Conservation (phyloP, 805 yeast species). For the Starmerella stellata region DNA sequence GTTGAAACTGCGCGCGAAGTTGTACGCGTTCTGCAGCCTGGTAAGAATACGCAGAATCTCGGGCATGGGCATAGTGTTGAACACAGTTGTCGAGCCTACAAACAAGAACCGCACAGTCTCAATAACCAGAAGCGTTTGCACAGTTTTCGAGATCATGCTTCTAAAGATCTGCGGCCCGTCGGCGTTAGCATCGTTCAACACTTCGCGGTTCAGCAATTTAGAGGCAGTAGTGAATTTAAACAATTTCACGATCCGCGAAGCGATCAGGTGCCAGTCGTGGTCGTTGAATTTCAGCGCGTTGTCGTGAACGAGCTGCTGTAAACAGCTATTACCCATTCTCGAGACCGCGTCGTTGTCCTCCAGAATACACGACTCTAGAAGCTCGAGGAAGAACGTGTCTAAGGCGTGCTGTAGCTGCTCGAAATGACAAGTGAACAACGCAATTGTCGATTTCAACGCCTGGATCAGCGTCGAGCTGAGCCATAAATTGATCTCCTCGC, state of each 20-base stretch:
- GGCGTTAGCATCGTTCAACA: conserved; percentile 15
- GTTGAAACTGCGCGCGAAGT: conserved; percentile 73
- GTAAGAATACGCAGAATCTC: conserved; percentile 43
- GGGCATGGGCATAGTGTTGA: conserved; percentile 46
- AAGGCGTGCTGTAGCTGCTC: conserved; percentile 55
- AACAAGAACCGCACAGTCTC: conserved; percentile 69
- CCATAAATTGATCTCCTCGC: conserved; percentile 90
- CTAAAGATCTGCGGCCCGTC: conserved; percentile 37
- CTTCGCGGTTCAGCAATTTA: conserved; percentile 39
- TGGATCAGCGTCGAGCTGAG: conserved; percentile 88
- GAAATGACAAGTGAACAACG: conserved; percentile 67
- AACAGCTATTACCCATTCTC: conserved; percentile 78
- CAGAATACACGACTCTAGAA: conserved; percentile 74
- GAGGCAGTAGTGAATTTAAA: conserved; percentile 73
- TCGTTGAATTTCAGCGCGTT: conserved; percentile 47
- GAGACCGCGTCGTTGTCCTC: conserved; percentile 96
- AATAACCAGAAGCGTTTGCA: conserved; percentile 72
- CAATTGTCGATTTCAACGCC: conserved; percentile 75
- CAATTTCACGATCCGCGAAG: conserved; percentile 43
- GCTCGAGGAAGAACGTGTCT: conserved; percentile 59
- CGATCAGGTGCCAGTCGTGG: conserved; percentile 59
- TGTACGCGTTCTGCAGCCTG: conserved; percentile 49
- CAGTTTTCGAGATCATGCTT: conserved; percentile 78
- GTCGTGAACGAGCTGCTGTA: conserved; percentile 59
- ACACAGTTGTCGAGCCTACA: conserved; percentile 37